A percentile compares a stretch with the other conserved stretches of the same genome.
phyloP scores from a whole-genome alignment of 768 basidiomycete genomes.

The Mycena filopes region DNA sequence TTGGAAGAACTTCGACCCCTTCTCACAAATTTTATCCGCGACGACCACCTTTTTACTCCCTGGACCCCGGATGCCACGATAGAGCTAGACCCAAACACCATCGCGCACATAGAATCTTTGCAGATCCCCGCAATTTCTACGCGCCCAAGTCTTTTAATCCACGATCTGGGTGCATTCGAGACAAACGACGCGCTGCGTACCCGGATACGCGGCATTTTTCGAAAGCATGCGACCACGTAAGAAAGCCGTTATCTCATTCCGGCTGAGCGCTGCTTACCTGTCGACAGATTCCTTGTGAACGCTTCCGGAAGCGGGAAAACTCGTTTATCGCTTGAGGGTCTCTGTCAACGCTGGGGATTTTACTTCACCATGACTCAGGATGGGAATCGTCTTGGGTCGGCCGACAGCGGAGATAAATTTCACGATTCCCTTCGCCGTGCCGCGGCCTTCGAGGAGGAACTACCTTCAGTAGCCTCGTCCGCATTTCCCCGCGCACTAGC shows the following conservation, averaged over 20 bases:
- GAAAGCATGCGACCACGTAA: not conserved
- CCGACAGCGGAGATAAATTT: not conserved
- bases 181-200: not conserved
- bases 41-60: not conserved
- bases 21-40: not conserved
- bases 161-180: not conserved
- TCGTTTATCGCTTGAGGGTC: not conserved
- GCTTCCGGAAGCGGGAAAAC: slow-evolving; percentile 14
- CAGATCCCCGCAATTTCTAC: not conserved
- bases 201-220: slow-evolving; percentile 3
- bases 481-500: not conserved
- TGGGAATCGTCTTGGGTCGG: not conserved
- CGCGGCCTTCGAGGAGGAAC: not conserved
- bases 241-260: not conserved
- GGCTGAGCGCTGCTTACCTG: not conserved
- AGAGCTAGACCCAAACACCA: not conserved
- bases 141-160: not conserved
- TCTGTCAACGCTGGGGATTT: slow-evolving; percentile 10
- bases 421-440: not conserved
- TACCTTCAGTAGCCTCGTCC: not conserved
- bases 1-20: slow-evolving; percentile 1
- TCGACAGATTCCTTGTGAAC: slow-evolving; percentile 11
- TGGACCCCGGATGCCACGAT: not conserved
- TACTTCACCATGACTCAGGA: slow-evolving; percentile 2
- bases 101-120: slow-evolving; percentile 11